phyloP scores from a whole-genome alignment of 2,329 filamentous ascomycete species.

The Fusarium coffeatum region DNA sequence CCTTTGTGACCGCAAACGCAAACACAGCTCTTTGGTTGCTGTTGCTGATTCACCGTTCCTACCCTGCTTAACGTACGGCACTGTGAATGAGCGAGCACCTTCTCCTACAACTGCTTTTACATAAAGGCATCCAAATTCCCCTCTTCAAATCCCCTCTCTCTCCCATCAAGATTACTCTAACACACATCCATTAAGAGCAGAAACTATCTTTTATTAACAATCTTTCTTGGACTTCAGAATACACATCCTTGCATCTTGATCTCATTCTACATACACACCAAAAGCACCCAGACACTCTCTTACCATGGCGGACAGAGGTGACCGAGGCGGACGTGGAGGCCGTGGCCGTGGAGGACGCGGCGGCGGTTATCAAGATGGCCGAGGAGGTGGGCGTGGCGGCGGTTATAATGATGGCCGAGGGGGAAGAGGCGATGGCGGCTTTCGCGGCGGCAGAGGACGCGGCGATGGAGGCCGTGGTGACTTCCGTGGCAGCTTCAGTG shows the following conservation, averaged over 20 bases:
- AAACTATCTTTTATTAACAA: neutral
- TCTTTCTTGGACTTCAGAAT: neutral
- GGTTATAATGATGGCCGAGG: slow-evolving; percentile 33
- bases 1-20: slow-evolving; percentile 5
- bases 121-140: slow-evolving; percentile 10
- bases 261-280: neutral
- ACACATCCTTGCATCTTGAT: neutral
- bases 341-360: slow-evolving; percentile 42
- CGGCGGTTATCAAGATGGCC: slow-evolving; percentile 14
- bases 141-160: neutral
- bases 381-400: slow-evolving; percentile 36
- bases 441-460: slow-evolving; percentile 39
- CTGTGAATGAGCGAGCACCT: neutral
- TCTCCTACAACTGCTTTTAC: neutral
- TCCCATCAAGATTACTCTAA: neutral
- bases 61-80: neutral
- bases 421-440: slow-evolving; percentile 29
- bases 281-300: neutral
- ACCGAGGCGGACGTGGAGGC: slow-evolving; percentile 41
- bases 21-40: neutral
- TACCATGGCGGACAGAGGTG: slow-evolving; percentile 47
- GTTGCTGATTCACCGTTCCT: slow-evolving; percentile 8
- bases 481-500: slow-evolving; percentile 32
- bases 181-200: neutral
- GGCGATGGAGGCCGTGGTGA: slow-evolving; percentile 29